These are phyloP conservation scores for Colletotrichum tamarilloi DNA, from an alignment of 2,329 filamentous ascomycete genomes.

Conservation along the genomic window DNA sequence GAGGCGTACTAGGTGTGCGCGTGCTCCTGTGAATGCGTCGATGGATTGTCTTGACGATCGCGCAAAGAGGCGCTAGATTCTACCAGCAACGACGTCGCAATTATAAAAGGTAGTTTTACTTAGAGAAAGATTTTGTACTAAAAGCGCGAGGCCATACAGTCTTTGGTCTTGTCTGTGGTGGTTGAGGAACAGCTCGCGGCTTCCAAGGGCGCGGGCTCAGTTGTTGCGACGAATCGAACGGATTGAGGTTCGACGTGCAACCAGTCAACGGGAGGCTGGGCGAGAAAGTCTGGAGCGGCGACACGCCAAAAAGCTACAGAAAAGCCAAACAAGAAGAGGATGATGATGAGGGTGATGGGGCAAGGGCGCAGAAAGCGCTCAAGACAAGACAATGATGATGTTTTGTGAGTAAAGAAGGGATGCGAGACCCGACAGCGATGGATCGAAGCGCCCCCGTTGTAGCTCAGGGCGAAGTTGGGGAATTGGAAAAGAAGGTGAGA, in stretches of 20 bases:
- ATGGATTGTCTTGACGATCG: slow-evolving; percentile 36
- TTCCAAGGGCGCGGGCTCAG: slow-evolving; percentile 4
- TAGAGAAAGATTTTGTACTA: not conserved
- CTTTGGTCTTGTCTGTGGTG: not conserved
- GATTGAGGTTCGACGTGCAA: slow-evolving; percentile 34
- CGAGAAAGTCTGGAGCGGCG: slow-evolving; percentile 13
- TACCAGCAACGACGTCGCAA: not conserved
- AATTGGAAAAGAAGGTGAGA: slow-evolving; percentile 47
- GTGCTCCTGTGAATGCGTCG: slow-evolving; percentile 35
- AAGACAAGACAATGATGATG: slow-evolving; percentile 26
- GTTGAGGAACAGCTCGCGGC: not conserved
- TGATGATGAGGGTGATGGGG: not conserved
- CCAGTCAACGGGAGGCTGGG: slow-evolving; percentile 34
- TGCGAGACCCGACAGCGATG: slow-evolving; percentile 34
- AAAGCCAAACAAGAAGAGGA: slow-evolving; percentile 12
- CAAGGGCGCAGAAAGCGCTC: slow-evolving; percentile 5
- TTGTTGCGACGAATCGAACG: slow-evolving; percentile 24
- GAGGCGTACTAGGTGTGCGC: slow-evolving; percentile 3
- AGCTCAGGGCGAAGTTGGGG: slow-evolving; percentile 40
- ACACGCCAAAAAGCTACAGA: slow-evolving; percentile 14
- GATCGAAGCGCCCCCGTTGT: slow-evolving; percentile 34
- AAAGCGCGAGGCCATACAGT: not conserved
- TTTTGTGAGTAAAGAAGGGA: slow-evolving; percentile 37
- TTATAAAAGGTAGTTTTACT: slow-evolving; percentile 3
- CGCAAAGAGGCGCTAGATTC: slow-evolving; percentile 16